Base-by-base conservation (phyloP, 139 green algal species). In the Tetradesmus obliquus region DNA sequence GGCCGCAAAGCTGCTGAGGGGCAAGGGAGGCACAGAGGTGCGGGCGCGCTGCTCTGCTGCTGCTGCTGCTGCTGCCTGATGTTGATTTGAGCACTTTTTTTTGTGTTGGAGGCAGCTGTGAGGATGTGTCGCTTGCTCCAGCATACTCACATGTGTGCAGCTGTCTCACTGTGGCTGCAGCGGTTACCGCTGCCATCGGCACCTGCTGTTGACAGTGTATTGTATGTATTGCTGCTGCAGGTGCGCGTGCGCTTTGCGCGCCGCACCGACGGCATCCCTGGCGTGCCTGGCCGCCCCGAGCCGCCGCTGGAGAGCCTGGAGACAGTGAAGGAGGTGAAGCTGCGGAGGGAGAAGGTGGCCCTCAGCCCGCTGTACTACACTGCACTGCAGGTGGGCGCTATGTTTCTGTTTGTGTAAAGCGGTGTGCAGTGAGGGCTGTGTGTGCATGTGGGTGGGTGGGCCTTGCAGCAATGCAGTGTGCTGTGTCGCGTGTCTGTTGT, bases 321-420 rank as follows among this genome's bases (percentile, higher is more conserved):
- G 24, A 82, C 62, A 22, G 85, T 89, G 12, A 76, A 74, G 71
- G 71, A 90, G 57, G 86, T 90, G 20, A 60, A 62, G 7, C 57
- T 91, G 55, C n/a, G 45, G 22, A 91, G 97, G 0, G 97, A 99
- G 94, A 90, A 87, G 9, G 95, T 99, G 54, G 91, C 95, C 79
- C 91, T 99, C n/a, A 97, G 89, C 82, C 96, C 97, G 0, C 91
- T 99, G 22, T 99, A 96, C 93, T 93, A 91, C 88, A 96, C 95
- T 5, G 91, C 93, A 15, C 87, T 96, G 80, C 55, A 93, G 19
- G 32, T 45, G 53, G 17, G 79, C 79, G 32, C 51, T 45, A 45
- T 45, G 32, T 45, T 58, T 91, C 89, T 51, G 72, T 8, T 51
- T 19, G 10, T 51, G 72, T 9, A 7, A 53, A 12, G 20, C 72